phyloP scores from a whole-genome alignment of 352 stramenopile species.

The Globisporangium recalcitrans region DNA sequence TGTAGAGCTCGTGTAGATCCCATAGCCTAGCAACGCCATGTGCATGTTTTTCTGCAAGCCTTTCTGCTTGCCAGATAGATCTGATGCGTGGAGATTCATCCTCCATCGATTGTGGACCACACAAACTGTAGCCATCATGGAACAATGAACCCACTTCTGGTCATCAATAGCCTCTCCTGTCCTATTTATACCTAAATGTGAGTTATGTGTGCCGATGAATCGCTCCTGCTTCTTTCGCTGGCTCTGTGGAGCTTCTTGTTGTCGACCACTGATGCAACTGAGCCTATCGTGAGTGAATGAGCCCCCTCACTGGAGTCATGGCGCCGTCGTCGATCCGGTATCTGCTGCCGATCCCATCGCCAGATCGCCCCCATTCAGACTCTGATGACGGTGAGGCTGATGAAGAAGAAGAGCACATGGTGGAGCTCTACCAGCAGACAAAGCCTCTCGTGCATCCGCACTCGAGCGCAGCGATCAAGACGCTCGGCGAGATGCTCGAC shows the following conservation, averaged over 20 bases:
- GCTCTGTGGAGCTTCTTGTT: neutral
- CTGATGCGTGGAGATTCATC: too few species aligned
- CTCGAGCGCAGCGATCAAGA: constrained; percentile 57
- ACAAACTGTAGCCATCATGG: neutral
- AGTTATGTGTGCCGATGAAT: neutral
- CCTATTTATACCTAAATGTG: neutral
- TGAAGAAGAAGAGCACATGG: neutral
- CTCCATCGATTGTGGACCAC: neutral
- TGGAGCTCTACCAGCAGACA: constrained; percentile 49
- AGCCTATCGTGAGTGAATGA: neutral
- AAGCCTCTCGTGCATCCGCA: constrained; percentile 51
- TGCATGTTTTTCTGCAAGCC: neutral
- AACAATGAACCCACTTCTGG: constrained; percentile 3
- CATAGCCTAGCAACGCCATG: neutral
- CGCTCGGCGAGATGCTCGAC: constrained; percentile 43
- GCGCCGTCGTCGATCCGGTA: constrained; percentile 11
- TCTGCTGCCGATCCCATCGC: constrained; percentile 7
- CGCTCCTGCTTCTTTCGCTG: too few species aligned
- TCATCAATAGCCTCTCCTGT: neutral
- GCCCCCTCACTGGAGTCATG: neutral
- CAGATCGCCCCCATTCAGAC: neutral
- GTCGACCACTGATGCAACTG: neutral
- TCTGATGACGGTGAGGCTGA: constrained; percentile 5
- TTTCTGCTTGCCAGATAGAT: too few species aligned
- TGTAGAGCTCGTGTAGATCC: neutral